Percentiles rank a stretch among this genome's conserved stretches.
Conservation (phyloP, 345 rosid species). For the Hevea brasiliensis region DNA sequence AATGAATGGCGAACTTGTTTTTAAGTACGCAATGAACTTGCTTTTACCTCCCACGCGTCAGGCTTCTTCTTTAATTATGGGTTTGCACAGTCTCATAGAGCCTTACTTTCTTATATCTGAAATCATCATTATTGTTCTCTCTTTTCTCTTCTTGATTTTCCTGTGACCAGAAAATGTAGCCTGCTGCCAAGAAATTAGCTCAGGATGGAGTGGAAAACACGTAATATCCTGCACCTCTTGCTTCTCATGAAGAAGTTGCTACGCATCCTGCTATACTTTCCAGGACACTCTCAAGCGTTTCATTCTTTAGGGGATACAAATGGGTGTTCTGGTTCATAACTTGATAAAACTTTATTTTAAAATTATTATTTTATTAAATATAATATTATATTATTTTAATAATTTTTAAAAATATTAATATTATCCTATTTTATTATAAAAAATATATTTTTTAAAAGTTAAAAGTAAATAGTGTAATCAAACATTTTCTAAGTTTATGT, state of each 20-base stretch:
- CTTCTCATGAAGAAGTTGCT: constrained; percentile 55
- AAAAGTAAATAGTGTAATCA: too few species aligned
- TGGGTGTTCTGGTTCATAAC: too few species aligned
- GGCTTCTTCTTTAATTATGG: constrained; percentile 22
- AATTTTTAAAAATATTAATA: too few species aligned
- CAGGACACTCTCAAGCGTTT: constrained; percentile 87
- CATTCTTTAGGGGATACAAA: constrained; percentile 72
- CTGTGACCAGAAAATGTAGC: constrained; percentile 40
- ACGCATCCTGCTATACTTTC: constrained; percentile 49
- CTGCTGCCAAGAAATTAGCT: constrained; percentile 35
- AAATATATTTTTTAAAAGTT: too few species aligned
- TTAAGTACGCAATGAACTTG: too few species aligned
- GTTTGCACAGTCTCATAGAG: constrained; percentile 36
- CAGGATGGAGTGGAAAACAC: constrained; percentile 26
- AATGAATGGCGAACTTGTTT: too few species aligned
- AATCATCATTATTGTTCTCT: constrained; percentile 15
- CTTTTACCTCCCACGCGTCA: constrained; percentile 59
- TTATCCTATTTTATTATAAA: too few species aligned
- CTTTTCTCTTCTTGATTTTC: constrained; percentile 8
- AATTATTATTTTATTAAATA: too few species aligned
- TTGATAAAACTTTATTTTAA: too few species aligned
- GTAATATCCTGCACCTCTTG: constrained; percentile 66
- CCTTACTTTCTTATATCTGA: constrained; percentile 44
- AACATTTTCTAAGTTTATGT: too few species aligned
- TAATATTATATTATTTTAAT: too few species aligned